These are phyloP conservation scores for Arctium minus DNA, from an alignment of 129 eudicot genomes.

Conservation along the genomic window DNA sequence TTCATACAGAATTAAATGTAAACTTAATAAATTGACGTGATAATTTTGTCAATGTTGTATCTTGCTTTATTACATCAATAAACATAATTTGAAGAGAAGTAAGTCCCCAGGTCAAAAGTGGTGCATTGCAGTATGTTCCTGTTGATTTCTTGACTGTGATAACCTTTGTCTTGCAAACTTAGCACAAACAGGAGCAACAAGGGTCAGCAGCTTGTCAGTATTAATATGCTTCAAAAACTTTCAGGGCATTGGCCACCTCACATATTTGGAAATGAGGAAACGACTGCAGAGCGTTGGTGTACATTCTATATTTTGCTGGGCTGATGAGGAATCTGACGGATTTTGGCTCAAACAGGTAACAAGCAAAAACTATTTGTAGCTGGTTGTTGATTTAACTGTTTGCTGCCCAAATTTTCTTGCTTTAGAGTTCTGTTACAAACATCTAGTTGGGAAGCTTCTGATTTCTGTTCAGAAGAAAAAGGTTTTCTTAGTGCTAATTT, in stretches of 20 bases:
- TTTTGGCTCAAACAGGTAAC: slow-evolving; percentile 91
- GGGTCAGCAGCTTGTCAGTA: background rate
- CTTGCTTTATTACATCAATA: background rate
- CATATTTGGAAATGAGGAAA: slow-evolving; percentile 65
- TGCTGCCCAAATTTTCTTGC: background rate
- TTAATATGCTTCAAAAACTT: background rate
- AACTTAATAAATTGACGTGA: background rate
- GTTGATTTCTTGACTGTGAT: background rate
- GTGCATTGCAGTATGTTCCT: background rate
- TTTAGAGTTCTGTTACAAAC: background rate
- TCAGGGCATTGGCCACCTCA: slow-evolving; percentile 72
- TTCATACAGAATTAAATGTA: background rate
- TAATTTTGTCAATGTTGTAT: background rate
- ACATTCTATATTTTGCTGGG: slow-evolving; percentile 80
- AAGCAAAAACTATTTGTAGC: background rate
- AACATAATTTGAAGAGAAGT: background rate
- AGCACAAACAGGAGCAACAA: background rate
- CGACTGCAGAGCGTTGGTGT: slow-evolving; percentile 79
- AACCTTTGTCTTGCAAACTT: background rate
- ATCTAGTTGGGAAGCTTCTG: background rate
- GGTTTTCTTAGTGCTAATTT: background rate
- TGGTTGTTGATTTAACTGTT: background rate
- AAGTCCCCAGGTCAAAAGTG: background rate
- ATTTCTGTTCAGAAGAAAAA: background rate
- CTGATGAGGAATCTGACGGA: slow-evolving; percentile 80